Conservation (phyloP, 1,139 yeast species). For the Scheffersomyces cryptocercus region DNA sequence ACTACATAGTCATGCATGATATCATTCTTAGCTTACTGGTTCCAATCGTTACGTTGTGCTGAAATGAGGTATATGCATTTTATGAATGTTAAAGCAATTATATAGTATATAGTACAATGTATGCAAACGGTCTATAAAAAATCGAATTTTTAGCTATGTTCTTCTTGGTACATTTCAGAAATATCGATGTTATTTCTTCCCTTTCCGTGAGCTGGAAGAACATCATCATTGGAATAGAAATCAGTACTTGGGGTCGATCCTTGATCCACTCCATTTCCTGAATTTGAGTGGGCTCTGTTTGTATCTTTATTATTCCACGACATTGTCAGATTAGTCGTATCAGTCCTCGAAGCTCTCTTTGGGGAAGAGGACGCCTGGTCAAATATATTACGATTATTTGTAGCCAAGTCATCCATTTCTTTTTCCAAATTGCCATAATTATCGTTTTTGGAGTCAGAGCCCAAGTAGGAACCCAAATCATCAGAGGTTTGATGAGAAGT, state of each 20-base stretch:
- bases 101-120: neutral
- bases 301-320: slow-evolving; percentile 22
- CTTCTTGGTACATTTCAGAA: neutral
- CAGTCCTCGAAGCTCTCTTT: slow-evolving; percentile 34
- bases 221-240: slow-evolving; percentile 32
- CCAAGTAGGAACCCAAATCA: slow-evolving; percentile 18
- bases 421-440: slow-evolving; percentile 15
- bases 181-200: slow-evolving; percentile 3
- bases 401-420: slow-evolving; percentile 20
- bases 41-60: too few relatives aligned
- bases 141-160: neutral
- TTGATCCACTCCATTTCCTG: slow-evolving; percentile 20
- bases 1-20: too few relatives aligned
- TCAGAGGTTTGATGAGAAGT: slow-evolving; percentile 16
- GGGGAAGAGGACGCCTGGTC: slow-evolving; percentile 30
- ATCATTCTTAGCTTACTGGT: too few relatives aligned
- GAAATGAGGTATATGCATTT: too few relatives aligned
- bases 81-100: slow-evolving; percentile 12
- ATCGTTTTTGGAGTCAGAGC: slow-evolving; percentile 12
- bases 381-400: slow-evolving; percentile 8
- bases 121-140: slow-evolving; percentile 1
- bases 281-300: slow-evolving; percentile 9
- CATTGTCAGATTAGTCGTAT: slow-evolving; percentile 38
- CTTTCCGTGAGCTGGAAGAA: neutral
- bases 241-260: slow-evolving; percentile 37